Percentiles rank a stretch among this genome's conserved stretches.
phyloP scores from a whole-genome alignment of 306 rosid species.

The Ormosia semicastrata region DNA sequence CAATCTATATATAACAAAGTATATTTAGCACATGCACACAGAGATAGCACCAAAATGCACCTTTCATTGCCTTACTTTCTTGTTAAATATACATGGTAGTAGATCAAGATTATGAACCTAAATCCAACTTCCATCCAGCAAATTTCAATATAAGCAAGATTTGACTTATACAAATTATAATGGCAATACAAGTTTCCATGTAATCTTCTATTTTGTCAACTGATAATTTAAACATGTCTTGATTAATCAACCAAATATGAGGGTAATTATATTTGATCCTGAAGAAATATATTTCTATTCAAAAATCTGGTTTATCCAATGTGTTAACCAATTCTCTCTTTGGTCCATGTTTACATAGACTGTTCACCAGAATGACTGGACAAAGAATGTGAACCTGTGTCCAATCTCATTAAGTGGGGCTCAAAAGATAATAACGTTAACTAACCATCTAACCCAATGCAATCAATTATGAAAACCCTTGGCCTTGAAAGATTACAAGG shows the following conservation, averaged over 20 bases:
- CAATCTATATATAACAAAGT: constrained; percentile 51
- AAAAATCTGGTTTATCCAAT: neutral
- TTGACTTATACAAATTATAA: neutral
- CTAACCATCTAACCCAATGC: neutral
- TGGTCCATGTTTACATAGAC: neutral
- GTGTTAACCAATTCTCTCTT: neutral
- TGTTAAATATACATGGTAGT: neutral
- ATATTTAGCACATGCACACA: constrained; percentile 20
- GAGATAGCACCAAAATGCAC: neutral
- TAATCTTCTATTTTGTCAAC: constrained; percentile 3
- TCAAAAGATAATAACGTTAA: neutral
- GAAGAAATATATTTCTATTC: neutral
- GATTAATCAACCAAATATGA: neutral
- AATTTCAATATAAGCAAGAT: constrained; percentile 14
- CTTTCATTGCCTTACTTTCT: constrained; percentile 14
- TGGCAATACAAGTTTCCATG: neutral
- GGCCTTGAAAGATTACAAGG: neutral
- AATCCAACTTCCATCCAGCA: neutral
- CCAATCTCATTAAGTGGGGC: neutral
- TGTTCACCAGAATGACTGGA: neutral
- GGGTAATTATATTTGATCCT: neutral
- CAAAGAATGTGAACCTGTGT: neutral
- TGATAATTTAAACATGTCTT: neutral
- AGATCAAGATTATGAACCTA: constrained; percentile 1
- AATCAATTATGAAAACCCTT: neutral